Base-by-base conservation (phyloP, 2,329 filamentous ascomycete genomes). In the Ceratocystis variospora region DNA sequence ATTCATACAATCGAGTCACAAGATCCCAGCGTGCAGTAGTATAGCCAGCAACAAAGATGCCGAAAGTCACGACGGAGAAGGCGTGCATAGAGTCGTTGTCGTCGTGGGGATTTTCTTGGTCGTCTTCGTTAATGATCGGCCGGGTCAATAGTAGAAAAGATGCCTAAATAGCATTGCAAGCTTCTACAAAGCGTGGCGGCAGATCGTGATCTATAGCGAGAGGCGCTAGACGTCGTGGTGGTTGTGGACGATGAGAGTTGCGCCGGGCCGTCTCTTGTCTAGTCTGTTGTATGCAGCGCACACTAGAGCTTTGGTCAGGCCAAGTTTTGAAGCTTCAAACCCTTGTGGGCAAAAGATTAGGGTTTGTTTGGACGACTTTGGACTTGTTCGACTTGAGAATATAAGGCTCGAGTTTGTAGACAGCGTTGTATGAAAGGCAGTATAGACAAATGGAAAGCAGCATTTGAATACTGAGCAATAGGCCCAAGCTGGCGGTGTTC, bases 21-120 rank as follows among this genome's bases (percentile, higher is more conserved):
- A 99, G 87, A 79, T 97, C 94, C 92, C 94, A 99, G 81, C 94
- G 89, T 75, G 94, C 94, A 79, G 94, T 99, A 77, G 93, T 97
- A 83, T 99, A 99, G 77, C 94, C 94, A 80, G 94, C 93, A 83
- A 97, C 88, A 81, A 99, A 99, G 80, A 99, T 96, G 79, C 89
- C 91, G 79, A 96, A 86, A 74, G 92, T 96, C 77, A 96, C 84
- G 76, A 93, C 81, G 70, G 93, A 97, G 81, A 97, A 96, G 74
- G 92, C 90, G 90, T 96, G 92, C 93, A 97, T 97, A 82, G 81
- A 83, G 78, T 74, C 78, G 76, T 73, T 77, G 46, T 48, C 19
- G 46, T 48, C 17, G 19, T 48, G 8, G 46, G 19, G 46, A 48
- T 25, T 76, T 74, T 73, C 71, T 71, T 73, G 72, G 66, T 71